These are phyloP conservation scores for Haplographium delicatum DNA, from an alignment of 495 filamentous ascomycete species.

Conservation along the genomic window DNA sequence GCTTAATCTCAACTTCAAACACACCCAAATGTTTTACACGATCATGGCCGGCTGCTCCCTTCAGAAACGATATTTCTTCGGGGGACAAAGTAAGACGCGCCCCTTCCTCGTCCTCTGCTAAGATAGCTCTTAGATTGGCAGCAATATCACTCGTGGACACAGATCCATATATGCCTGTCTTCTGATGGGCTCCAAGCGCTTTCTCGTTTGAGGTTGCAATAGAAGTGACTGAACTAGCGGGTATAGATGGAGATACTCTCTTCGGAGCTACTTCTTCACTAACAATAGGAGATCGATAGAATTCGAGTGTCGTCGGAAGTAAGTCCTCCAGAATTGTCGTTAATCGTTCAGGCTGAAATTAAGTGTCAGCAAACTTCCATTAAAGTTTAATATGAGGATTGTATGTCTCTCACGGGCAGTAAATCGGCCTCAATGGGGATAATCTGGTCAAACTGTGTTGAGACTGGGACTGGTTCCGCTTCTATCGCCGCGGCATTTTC, in stretches of 20 bases:
- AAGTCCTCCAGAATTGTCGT: constrained; percentile 42
- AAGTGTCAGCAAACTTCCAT: constrained; percentile 7
- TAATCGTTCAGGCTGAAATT: constrained; percentile 41
- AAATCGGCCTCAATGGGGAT: constrained; percentile 10
- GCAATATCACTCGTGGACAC: constrained; percentile 50
- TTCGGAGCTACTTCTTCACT: constrained; percentile 22
- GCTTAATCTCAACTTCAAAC: constrained; percentile 46
- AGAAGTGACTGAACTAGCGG: constrained; percentile 27
- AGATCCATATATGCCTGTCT: constrained; percentile 48
- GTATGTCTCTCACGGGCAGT: constrained; percentile 9
- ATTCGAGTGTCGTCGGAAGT: constrained; percentile 43
- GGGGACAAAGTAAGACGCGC: constrained; percentile 42
- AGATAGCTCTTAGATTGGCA: constrained; percentile 37
- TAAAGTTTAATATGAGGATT: constrained; percentile 2
- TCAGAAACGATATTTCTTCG: constrained; percentile 48
- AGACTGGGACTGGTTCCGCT: background rate
- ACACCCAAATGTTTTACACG: constrained; percentile 51
- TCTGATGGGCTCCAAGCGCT: constrained; percentile 21
- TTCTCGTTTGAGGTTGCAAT: constrained; percentile 19
- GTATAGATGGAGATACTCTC: constrained; percentile 20
- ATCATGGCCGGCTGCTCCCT: constrained; percentile 30
- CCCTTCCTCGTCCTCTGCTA: constrained; percentile 44
- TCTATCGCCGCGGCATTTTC: background rate
- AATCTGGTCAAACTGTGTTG: background rate
- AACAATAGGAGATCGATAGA: constrained; percentile 46